These are phyloP conservation scores for Daldinia vernicosa DNA, from an alignment of 495 filamentous ascomycete species.

Conservation along the genomic window DNA sequence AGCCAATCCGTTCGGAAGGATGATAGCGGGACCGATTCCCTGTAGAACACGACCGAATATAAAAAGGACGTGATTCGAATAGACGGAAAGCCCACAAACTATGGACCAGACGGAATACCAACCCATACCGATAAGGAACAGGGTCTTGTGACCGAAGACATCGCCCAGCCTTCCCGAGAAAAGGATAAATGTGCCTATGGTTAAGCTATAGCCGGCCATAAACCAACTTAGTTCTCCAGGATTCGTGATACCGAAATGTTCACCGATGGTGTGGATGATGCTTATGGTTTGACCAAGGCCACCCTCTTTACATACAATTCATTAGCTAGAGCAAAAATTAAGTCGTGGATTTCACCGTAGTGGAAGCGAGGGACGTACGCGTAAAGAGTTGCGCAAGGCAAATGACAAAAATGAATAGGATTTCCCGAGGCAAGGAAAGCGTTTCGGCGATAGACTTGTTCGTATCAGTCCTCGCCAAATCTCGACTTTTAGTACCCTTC, in stretches of 20 bases:
- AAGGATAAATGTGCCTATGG: constrained; percentile 72
- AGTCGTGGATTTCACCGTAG: too few relatives aligned
- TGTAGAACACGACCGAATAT: constrained; percentile 65
- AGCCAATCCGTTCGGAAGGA: constrained; percentile 70
- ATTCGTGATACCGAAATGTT: constrained; percentile 36
- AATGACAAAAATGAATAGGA: constrained; percentile 54
- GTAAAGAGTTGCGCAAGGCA: constrained; percentile 57
- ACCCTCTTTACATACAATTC: constrained; percentile 25
- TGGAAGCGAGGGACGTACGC: constrained; percentile 29
- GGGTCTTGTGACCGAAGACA: constrained; percentile 64
- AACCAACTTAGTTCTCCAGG: constrained; percentile 60
- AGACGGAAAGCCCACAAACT: constrained; percentile 53
- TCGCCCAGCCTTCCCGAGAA: constrained; percentile 69
- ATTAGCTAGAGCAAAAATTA: constrained; percentile 7
- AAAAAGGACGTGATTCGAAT: constrained; percentile 61
- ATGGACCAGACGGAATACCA: constrained; percentile 69
- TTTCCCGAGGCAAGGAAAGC: constrained; percentile 49
- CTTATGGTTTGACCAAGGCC: constrained; percentile 45
- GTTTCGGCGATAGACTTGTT: constrained; percentile 35
- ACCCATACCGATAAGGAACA: constrained; percentile 64
- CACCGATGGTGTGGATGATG: constrained; percentile 48
- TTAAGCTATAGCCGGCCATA: constrained; percentile 66
- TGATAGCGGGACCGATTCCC: constrained; percentile 68
- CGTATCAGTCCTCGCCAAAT: constrained; percentile 17
- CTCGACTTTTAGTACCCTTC: neutral